Evolutionary conservation across 352 stramenopile species (phyloP).

Genomic region (Phytophthora lateralis): DNA sequence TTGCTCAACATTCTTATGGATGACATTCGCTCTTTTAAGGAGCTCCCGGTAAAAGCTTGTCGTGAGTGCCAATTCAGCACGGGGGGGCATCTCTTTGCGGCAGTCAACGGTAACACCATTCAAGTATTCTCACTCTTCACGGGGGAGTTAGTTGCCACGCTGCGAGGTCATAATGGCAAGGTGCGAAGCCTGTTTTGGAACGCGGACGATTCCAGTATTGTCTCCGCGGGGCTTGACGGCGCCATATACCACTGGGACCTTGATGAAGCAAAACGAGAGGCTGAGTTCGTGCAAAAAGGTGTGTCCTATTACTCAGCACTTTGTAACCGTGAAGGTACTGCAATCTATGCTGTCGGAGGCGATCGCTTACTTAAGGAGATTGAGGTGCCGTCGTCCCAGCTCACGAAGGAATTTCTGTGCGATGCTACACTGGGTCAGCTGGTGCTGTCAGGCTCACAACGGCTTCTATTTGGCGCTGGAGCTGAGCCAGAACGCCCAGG

Average conservation of each 20-base stretch:
- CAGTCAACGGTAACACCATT: conserved; percentile 93
- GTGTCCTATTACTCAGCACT: conserved; percentile 89
- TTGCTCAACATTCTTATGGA: conserved; percentile 94
- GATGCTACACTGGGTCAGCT: conserved; percentile 85
- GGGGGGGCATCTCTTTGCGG: conserved; percentile 93
- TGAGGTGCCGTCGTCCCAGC: conserved; percentile 77
- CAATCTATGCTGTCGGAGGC: conserved; percentile 85
- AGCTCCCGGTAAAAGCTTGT: conserved; percentile 85
- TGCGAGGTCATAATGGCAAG: conserved; percentile 94
- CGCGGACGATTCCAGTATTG: conserved; percentile 82
- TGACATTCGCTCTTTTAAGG: conserved; percentile 86
- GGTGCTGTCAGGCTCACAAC: conserved; percentile 80
- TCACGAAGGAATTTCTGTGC: conserved; percentile 84
- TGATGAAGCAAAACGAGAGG: conserved; percentile 90
- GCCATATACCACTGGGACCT: conserved; percentile 95
- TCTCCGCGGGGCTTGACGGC: conserved; percentile 92
- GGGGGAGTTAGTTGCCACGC: conserved; percentile 87
- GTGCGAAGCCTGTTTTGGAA: conserved; percentile 90
- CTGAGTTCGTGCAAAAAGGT: conserved; percentile 94
- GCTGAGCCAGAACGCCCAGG: conserved; percentile 78
- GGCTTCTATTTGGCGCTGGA: conserved; percentile 90
- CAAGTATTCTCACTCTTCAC: conserved; percentile 93
- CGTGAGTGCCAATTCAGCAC: conserved; percentile 85
- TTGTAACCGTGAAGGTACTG: conserved; percentile 79
- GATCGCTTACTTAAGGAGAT: conserved; percentile 93